A percentile compares a stretch with the other conserved stretches of the same genome.
Conservation (phyloP, 352 stramenopile species). For the Elongisporangium prolatum region DNA sequence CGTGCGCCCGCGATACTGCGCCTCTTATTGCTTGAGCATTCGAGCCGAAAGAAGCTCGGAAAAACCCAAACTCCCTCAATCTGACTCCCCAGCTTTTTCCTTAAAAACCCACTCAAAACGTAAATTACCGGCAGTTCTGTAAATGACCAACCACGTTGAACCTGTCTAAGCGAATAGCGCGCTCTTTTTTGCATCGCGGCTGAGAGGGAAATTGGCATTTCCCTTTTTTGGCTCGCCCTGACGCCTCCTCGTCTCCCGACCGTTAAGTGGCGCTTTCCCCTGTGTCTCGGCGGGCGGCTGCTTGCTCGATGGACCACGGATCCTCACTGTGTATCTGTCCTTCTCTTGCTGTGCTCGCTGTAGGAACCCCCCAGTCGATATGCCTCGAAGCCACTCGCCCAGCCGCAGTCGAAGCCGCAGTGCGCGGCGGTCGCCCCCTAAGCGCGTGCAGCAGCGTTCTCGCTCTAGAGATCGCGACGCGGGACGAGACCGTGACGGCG, state of each 20-base stretch:
- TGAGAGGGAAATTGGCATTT: neutral
- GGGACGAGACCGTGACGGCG: constrained; percentile 8
- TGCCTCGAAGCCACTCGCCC: neutral
- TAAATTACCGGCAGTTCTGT: too few relatives aligned
- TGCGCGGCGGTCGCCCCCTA: neutral
- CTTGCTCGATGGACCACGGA: neutral
- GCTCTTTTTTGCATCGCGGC: neutral
- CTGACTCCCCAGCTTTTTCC: neutral
- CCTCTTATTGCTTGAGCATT: neutral
- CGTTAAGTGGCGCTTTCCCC: neutral
- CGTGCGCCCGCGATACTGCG: neutral
- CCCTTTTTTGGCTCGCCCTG: neutral
- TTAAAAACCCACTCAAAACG: neutral
- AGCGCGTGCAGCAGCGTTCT: constrained; percentile 13
- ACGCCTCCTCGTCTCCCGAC: neutral
- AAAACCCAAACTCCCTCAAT: neutral
- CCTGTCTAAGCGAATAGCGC: neutral
- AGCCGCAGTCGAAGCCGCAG: neutral
- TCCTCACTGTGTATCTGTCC: neutral
- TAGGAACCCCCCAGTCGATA: neutral
- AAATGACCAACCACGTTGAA: neutral
- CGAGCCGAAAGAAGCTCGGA: neutral
- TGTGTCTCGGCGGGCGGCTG: neutral
- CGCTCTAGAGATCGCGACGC: constrained; percentile 22
- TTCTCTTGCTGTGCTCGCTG: neutral